Base-by-base conservation (phyloP, 1,284 basidiomycete genomes). In the Naganishia cerealis region DNA sequence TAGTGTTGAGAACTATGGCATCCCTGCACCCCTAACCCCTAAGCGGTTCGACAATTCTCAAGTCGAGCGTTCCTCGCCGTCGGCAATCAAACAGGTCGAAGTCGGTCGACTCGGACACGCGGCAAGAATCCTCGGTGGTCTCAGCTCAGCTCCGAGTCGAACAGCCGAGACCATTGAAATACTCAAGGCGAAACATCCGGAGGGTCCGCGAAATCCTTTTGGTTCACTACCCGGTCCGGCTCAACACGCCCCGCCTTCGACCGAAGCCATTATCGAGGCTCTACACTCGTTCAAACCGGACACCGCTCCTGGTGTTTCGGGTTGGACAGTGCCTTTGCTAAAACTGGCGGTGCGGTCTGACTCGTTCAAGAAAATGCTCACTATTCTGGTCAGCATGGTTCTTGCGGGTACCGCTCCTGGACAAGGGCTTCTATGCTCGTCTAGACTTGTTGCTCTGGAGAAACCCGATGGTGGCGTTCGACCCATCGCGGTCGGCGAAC, bases 311-410 rank as follows among this genome's bases (percentile, higher is more conserved):
- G 71, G 71, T 18, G 21, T 67, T 1, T 67, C 65, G 1, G 71
- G 71, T 7, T 72, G 70, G 71, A 66, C 70, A 13, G 70, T 71
- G 9, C 59, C 65, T 24, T 66, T 72, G 1, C 55, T 71, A 21
- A 26, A 26, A 38, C 15, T 57, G 33, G 55, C 55, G 6, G 39
- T 57, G 26, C 55, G 55, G 15, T 38, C 55, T 4, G 55, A 36
- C 55, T 8, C 55, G 4, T 29, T 57, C 36, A 57, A 39, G 38
- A 39, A 38, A 24, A 57, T 57, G 55, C 36, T 57, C 33, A 57
- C 55, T 36, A 39, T 39, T 8, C 24, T 57, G 55, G 36, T 21
- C 4, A 36, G 55, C 55, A 57, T 57, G 55, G 9, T 57, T n/a
- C 18, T 57, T 12, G 55, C 55, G 3, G 55, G 55, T 39, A 57